phyloP scores from a whole-genome alignment of 176 grass and related monocot genomes.

The Thinopyrum elongatum region DNA sequence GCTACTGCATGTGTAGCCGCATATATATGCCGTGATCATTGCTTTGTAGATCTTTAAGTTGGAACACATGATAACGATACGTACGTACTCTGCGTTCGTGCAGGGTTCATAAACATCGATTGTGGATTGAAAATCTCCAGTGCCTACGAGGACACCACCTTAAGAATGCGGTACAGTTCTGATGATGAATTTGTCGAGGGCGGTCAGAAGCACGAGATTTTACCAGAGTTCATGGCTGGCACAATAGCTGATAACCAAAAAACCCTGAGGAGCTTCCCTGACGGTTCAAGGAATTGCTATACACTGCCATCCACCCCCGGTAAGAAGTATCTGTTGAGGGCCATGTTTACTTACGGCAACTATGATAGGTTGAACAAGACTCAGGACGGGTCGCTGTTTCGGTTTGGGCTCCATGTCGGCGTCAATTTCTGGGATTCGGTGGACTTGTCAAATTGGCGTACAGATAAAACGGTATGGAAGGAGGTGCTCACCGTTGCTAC shows the following conservation, averaged over 20 bases:
- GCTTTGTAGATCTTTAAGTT: not conserved
- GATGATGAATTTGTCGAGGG: not conserved
- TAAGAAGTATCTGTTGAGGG: conserved; percentile 1
- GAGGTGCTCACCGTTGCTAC: not conserved
- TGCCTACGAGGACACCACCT: fast-evolving
- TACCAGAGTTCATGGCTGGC: not conserved
- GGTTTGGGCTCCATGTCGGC: not conserved
- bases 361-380: not conserved
- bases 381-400: not conserved
- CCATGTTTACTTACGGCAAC: not conserved
- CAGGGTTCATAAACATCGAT: conserved; percentile 22
- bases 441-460: not conserved
- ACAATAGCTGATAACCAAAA: not conserved
- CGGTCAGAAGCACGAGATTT: not conserved
- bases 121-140: not conserved
- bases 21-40: not conserved
- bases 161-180: not conserved
- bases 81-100: not conserved
- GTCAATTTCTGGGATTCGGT: conserved; percentile 3
- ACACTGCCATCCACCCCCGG: not conserved
- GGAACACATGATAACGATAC: not conserved
- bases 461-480: fast-evolving
- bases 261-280: not conserved
- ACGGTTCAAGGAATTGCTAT: not conserved
- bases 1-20: not conserved